Evolutionary conservation across 495 filamentous ascomycete species (phyloP), one percentile per base, ranked within the genome.

Genomic region (Oleoguttula mirabilis): DNA sequence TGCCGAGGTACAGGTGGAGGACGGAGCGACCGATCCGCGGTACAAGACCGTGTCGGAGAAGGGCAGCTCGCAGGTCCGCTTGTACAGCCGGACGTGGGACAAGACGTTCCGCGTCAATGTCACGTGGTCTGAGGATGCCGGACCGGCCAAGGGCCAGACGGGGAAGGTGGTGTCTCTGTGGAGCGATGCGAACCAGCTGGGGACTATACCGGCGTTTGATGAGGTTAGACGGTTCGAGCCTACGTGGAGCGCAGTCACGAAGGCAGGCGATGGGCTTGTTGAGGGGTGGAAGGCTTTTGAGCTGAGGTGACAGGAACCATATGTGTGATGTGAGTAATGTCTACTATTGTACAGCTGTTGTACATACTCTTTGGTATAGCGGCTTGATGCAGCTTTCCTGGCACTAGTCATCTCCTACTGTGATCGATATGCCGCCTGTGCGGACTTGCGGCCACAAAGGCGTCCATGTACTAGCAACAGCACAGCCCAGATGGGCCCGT

Each of bases 141-240:
- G n/a, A n/a, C 50, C 47, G 19, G 61, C 57, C 23, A 48, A 60
- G 28, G 69, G 70, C 5, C 57, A 88, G 36, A 71, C 74, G 45
- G 88, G 87, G 0, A 68, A 65, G 33, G 75, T 87, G 3, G 70
- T 81, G 8, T 96, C 88, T 66, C 60, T 84, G 12, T 98, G 90
- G 90, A 83, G 77, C 51, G 90, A 96, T 64, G 76, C 72, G 21
- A 94, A 93, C 49, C 66, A 62, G 10, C 55, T 58, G 8, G 80
- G 77, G 2, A 62, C 68, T 6, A 88, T 98, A 36, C 86, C 90
- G 0, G 90, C 90, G 11, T 69, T 90, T 23, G 83, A 90, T 50
- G 90, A 98, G 62, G 73, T 80, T 15, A 63, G 69, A 39, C 69
- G 76, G 59, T 95, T 76, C 64, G 66, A 70, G 43, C 90, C 90